phyloP scores from a whole-genome alignment of 768 basidiomycete species.

The Agrocybe pediades region DNA sequence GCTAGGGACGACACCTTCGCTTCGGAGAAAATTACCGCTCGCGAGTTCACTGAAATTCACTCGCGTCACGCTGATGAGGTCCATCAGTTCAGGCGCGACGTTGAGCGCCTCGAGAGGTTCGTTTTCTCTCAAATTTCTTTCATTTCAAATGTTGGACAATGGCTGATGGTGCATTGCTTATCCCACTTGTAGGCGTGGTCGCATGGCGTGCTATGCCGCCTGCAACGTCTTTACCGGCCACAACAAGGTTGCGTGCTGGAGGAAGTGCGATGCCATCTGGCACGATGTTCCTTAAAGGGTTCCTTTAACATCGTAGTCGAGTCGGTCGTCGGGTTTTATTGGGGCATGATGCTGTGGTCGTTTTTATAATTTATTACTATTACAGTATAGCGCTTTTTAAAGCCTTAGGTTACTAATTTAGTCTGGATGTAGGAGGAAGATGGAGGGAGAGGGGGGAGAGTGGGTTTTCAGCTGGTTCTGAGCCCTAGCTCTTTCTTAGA shows the following conservation, averaged over 20 bases:
- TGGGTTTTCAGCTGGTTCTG: too few species aligned
- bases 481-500: too few species aligned
- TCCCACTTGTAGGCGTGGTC: background rate
- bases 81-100: background rate
- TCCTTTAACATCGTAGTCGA: too few species aligned
- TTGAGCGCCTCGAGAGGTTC: conserved; percentile 4
- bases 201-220: conserved; percentile 1
- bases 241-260: conserved; percentile 5
- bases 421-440: too few species aligned
- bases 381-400: too few species aligned
- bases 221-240: conserved; percentile 1
- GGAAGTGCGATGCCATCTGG: conserved; percentile 6
- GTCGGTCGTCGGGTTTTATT: too few species aligned
- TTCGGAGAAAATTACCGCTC: background rate
- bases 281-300: background rate
- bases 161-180: background rate
- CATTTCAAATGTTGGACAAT: background rate
- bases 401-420: too few species aligned
- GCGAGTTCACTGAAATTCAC: conserved; percentile 1
- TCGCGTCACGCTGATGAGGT: background rate
- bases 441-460: too few species aligned
- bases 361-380: too few species aligned
- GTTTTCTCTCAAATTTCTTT: background rate
- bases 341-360: too few species aligned
- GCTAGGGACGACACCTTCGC: background rate